phyloP scores from a whole-genome alignment of 106 monocot genomes.

The Allium cepa region DNA sequence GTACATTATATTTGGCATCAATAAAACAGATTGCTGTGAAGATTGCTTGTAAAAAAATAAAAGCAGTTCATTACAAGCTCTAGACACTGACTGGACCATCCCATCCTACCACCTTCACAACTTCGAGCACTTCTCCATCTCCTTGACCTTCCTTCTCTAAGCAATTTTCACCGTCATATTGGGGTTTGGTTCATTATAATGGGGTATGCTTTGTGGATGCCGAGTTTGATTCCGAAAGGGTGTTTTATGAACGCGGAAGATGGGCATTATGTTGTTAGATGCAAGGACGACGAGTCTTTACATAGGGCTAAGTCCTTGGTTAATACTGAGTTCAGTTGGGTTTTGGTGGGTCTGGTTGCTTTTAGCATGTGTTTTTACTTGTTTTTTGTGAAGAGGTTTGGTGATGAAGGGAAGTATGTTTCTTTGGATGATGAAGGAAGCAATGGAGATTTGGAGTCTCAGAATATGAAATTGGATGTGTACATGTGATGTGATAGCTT shows the following conservation, averaged over 20 bases:
- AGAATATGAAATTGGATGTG: constrained; percentile 15
- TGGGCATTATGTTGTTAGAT: constrained; percentile 40
- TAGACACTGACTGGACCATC: constrained; percentile 73
- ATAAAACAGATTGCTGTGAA: too few relatives aligned
- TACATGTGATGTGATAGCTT: constrained; percentile 10
- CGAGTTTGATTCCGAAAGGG: constrained; percentile 31
- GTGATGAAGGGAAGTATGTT: constrained; percentile 15
- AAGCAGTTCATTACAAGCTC: too few relatives aligned
- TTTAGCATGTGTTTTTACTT: constrained; percentile 33
- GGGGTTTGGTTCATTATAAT: constrained; percentile 59
- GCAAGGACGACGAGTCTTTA: constrained; percentile 23
- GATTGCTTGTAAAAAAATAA: too few relatives aligned
- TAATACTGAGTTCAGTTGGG: constrained; percentile 58
- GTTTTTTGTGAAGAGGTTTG: constrained; percentile 14
- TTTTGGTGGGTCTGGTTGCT: constrained; percentile 25
- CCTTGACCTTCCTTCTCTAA: constrained; percentile 52
- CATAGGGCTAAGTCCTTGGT: constrained; percentile 49
- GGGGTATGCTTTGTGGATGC: constrained; percentile 63
- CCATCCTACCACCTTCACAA: constrained; percentile 86
- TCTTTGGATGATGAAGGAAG: constrained; percentile 6
- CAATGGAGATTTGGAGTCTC: constrained; percentile 20
- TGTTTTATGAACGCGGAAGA: constrained; percentile 56
- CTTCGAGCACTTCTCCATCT: constrained; percentile 91
- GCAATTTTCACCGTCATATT: constrained; percentile 38
- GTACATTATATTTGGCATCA: too few relatives aligned